A percentile compares a stretch with the other conserved stretches of the same genome.
These are phyloP conservation scores for Coniochaeta sp. DNA, from an alignment of 2,329 filamentous ascomycete genomes.

Conservation along the genomic window DNA sequence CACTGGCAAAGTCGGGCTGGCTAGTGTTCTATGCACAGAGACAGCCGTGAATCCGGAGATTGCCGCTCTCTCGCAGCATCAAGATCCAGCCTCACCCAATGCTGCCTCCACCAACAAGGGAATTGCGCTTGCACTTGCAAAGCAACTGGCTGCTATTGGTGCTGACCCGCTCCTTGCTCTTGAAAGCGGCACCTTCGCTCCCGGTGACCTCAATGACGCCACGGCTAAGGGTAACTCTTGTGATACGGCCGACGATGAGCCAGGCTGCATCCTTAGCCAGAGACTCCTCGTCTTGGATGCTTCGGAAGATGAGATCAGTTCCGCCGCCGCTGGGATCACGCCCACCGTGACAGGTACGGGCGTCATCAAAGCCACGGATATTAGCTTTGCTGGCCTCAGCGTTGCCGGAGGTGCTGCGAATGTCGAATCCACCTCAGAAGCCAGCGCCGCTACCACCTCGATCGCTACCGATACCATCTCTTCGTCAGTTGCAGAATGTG, in stretches of 20 bases:
- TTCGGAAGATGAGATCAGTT: slow-evolving; percentile 40
- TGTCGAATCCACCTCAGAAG: slow-evolving; percentile 3
- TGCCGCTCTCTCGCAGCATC: slow-evolving; percentile 33
- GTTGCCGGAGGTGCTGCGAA: slow-evolving; percentile 10
- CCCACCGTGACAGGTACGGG: slow-evolving; percentile 14
- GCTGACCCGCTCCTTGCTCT: slow-evolving; percentile 31
- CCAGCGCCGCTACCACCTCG: background rate
- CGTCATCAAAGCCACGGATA: slow-evolving; percentile 13
- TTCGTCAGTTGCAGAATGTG: slow-evolving; percentile 9
- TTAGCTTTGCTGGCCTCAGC: slow-evolving; percentile 12
- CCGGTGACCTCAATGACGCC: slow-evolving; percentile 29
- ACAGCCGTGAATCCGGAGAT: slow-evolving; percentile 37
- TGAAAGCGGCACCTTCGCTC: slow-evolving; percentile 33
- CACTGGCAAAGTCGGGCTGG: slow-evolving; percentile 30
- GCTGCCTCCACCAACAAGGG: slow-evolving; percentile 32
- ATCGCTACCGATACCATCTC: slow-evolving; percentile 9
- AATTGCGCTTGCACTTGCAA: slow-evolving; percentile 29
- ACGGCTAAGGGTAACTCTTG: slow-evolving; percentile 43
- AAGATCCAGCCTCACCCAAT: slow-evolving; percentile 31
- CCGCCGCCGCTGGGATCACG: slow-evolving; percentile 33
- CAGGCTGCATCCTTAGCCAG: slow-evolving; percentile 47
- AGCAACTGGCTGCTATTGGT: slow-evolving; percentile 32
- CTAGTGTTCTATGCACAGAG: slow-evolving; percentile 27
- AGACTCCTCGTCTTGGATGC: slow-evolving; percentile 47
- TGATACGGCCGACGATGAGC: slow-evolving; percentile 35